Evolutionary conservation across 2,329 filamentous ascomycete genomes (phyloP).

Genomic region (Pleoardoris graminearum): DNA sequence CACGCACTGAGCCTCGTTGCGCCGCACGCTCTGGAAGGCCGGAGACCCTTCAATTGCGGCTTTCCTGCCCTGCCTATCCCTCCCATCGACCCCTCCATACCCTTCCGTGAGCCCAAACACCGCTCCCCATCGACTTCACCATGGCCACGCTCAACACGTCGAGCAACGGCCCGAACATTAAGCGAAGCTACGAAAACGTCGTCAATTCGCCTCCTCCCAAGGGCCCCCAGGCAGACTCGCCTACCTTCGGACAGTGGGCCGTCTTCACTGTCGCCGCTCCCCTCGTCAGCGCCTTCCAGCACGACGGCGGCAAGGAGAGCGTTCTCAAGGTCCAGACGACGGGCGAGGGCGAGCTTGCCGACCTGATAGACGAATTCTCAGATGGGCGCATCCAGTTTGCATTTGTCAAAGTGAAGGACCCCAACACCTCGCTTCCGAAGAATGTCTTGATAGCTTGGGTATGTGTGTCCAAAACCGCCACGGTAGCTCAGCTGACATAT

Average conservation of each 20-base stretch:
- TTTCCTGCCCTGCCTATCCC: background rate
- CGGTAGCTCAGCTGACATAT: conserved; percentile 9
- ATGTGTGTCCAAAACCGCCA: conserved; percentile 4
- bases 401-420: conserved; percentile 94
- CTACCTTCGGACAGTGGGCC: conserved; percentile 90
- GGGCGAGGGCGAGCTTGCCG: conserved; percentile 87
- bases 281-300: conserved; percentile 88
- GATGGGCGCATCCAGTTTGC: conserved; percentile 97
- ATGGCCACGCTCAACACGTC: conserved; percentile 71
- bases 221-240: conserved; percentile 64
- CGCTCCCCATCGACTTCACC: conserved; percentile 50
- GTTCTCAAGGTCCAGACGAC: conserved; percentile 91
- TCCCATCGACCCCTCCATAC: conserved; percentile 6
- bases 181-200: conserved; percentile 65
- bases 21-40: background rate
- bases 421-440: conserved; percentile 87
- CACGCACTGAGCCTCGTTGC: background rate
- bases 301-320: conserved; percentile 85
- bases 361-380: conserved; percentile 93
- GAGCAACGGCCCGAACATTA: conserved; percentile 58
- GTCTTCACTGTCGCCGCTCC: conserved; percentile 92
- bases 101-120: conserved; percentile 12
- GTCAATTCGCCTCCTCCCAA: conserved; percentile 63
- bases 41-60: background rate
- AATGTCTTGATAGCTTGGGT: conserved; percentile 90